Base-by-base conservation (phyloP, 345 rosid genomes). In the Populus alba region DNA sequence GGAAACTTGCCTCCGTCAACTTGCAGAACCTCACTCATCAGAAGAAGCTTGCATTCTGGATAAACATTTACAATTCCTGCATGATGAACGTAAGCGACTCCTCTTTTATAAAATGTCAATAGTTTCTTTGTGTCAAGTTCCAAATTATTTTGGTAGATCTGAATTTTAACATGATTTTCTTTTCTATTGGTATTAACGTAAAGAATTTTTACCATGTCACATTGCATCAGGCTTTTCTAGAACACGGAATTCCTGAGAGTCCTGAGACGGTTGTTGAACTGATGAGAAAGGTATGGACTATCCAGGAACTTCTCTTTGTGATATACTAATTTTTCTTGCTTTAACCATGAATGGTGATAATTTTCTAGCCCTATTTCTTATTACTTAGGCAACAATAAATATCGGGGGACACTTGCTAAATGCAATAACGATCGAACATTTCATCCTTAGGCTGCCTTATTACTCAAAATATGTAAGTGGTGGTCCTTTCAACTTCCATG, bases 31-130 rank as follows among this genome's bases (percentile, higher is more conserved):
- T 91, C 75, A 91, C 75, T 67, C 95, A 92, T 79, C 97, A 93
- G 76, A 94, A 92, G 89, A 95, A 92, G 84, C 92, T 93, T 74
- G 97, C 97, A 4, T 95, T 95, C 88, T 91, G 98, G 98, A 90
- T 95, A 76, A 95, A 93, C 82, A 83, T 88, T 61, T 95, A 95
- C 84, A 95, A 93, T 71, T 86, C 95, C 66, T 95, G 95, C 90
- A 89, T 90, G 94, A 90, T 95, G 97, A 92, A 93, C 85, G 98
- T 91, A 86, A 15, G 91, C 70, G 66, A 75, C 38, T 53, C 53
- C 25, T 51, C 27, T 78, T 68, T 43, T 72, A 10, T 59, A 66
- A 20, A n/a, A 15, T 35, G 66, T 70, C n/a, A 0, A 37, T 6
- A 57, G 55, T 49, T 55, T 29, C 66, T 27, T 25, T 70, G 37